Evolutionary conservation across 2,329 filamentous ascomycete species (phyloP), one percentile per base, ranked within the genome.

Genomic region (Penicillium sp.): DNA sequence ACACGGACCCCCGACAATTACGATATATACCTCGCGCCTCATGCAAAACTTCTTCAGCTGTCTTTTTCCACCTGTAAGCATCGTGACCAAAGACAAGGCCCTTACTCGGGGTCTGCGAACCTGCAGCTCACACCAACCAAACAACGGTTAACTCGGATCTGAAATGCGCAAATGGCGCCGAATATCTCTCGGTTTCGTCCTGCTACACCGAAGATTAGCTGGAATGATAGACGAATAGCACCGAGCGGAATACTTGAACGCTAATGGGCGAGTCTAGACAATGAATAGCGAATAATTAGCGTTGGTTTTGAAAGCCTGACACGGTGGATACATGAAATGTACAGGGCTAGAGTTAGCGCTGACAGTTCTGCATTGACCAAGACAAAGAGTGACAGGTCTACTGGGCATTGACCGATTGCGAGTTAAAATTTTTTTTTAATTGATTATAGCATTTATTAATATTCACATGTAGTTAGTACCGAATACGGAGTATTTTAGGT

Each of bases 211-310:
- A 27, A 4, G n/a, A 29, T 10, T 6, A 31, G 10, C 10, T 25
- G n/a, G 49, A 12, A 51, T n/a, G 12, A 13, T 15, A 6, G 6
- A 39, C 35, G 6, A 39, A 29, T 39, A 10, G 17, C 12, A 4
- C n/a, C 65, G 60, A 58, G 43, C 19, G 17, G 21, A 17, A 63
- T 17, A 58, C 12, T 6, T 7, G 33, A 59, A 33, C 36, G 19
- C 53, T 61, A 42, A 49, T 65, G 15, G 53, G 27, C 17, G 15
- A 21, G 31, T 31, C 63, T 27, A 49, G n/a, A 4, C 66, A 69
- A 54, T 48, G 23, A 23, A 21, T 10, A 19, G 10, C 10, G 13
- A 6, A 17, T 25, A 5, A 19, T 35, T 9, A 23, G 38, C 15
- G 25, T 8, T 23, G 9, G 3, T 1, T 13, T 43, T 21, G 13